Percentiles rank a stretch among this genome's conserved stretches.
These are phyloP conservation scores for Pinus tabuliformis DNA, from an alignment of 75 land plant species.

Conservation along the genomic window DNA sequence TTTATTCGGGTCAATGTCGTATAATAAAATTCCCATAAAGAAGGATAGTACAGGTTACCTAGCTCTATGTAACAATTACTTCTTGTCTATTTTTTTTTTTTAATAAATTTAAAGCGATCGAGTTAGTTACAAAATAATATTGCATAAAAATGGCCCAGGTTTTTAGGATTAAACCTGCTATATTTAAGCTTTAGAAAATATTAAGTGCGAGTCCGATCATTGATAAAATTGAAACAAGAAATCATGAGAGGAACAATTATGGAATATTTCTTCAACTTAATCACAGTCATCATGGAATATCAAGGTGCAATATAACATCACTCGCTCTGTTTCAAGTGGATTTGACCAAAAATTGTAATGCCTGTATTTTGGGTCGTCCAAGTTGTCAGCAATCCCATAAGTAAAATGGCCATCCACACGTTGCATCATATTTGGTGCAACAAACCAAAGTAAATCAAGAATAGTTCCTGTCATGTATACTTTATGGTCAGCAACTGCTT, in stretches of 20 bases:
- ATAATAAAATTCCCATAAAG: too few relatives aligned
- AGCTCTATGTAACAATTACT: too few relatives aligned
- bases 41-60: too few relatives aligned
- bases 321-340: slow-evolving; percentile 85
- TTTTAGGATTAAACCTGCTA: not conserved
- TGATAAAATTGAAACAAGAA: too few relatives aligned
- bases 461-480: slow-evolving; percentile 57
- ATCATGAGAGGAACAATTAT: too few relatives aligned
- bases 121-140: not conserved
- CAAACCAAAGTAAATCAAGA: slow-evolving; percentile 61
- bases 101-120: too few relatives aligned
- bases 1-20: too few relatives aligned
- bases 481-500: slow-evolving; percentile 64
- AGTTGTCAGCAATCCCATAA: slow-evolving; percentile 75
- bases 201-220: not conserved
- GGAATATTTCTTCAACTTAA: not conserved
- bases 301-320: not conserved
- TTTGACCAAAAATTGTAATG: slow-evolving; percentile 93
- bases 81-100: too few relatives aligned
- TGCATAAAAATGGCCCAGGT: not conserved
- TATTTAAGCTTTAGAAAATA: not conserved
- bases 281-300: not conserved
- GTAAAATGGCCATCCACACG: slow-evolving; percentile 75
- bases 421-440: slow-evolving; percentile 88
- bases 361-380: slow-evolving; percentile 70